Base-by-base conservation (phyloP, 129 eudicot genomes). In the Logfia minima region DNA sequence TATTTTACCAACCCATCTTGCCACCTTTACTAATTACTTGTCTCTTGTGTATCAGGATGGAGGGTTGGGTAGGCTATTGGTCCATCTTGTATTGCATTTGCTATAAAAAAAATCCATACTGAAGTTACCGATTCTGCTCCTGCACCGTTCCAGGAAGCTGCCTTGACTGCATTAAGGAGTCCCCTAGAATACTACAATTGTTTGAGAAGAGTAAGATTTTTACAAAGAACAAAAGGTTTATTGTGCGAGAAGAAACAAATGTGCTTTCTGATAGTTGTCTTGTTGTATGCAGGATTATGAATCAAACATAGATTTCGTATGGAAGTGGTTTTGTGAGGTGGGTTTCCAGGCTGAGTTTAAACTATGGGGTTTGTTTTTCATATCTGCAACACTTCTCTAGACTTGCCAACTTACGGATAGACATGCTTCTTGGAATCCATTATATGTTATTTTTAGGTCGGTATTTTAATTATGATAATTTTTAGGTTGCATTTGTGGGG, bases 41-140 rank as follows among this genome's bases (percentile, higher is more conserved):
- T 52, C 37, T 74, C 21, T 61, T 77, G 61, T 82, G 70, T 48
- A 78, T 79, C 79, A 95, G 97, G 96, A 37, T 95, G 99, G 99
- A 92, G 99, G 80, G 79, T 95, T 76, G 99, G 99, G 80, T 92
- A 96, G 99, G 99, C 99, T 28, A 85, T 95, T 66, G 97, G 91
- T 10, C 92, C 99, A n/a, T 52, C 97, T 58, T 85, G 87, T 79
- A 71, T 91, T 82, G 97, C 97, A 62, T 83, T 83, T 60, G 95
- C 99, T 22, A 86, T 95, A 26, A 66, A 75, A 88, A 79, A 95
- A 91, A 41, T 95, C 80, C 97, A 95, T 76, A 74, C 83, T 32
- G 88, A 77, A 82, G 62, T 91, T 24, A 88, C 97, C 21, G 97
- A 95, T 84, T 89, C 96, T 74, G 99, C 96, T 82, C 99, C 97